phyloP scores from a whole-genome alignment of 1,139 yeast species.

The Kurtzmaniella natalensis region DNA sequence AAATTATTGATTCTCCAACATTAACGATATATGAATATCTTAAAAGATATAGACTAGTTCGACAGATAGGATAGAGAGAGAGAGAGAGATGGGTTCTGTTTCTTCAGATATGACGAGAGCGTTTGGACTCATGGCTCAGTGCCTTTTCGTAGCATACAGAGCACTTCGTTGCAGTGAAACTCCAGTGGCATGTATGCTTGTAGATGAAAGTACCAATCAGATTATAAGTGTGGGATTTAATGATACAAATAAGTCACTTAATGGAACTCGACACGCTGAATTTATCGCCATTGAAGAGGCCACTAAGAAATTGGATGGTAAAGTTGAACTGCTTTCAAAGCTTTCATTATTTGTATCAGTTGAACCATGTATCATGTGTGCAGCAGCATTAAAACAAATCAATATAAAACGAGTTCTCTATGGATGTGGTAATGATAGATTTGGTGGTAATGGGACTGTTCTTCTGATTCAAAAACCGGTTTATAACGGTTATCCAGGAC shows the following conservation, averaged over 20 bases:
- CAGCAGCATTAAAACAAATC: constrained; percentile 81
- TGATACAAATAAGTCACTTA: constrained; percentile 80
- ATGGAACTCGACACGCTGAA: constrained; percentile 91
- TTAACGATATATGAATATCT: too few relatives aligned
- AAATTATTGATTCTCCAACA: too few relatives aligned
- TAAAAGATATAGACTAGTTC: too few relatives aligned
- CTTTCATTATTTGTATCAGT: constrained; percentile 83
- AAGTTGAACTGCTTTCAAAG: constrained; percentile 1
- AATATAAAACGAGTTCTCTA: constrained; percentile 70
- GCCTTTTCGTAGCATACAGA: constrained; percentile 38
- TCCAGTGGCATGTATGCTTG: constrained; percentile 71
- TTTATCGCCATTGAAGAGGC: constrained; percentile 65
- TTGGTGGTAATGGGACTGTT: constrained; percentile 96
- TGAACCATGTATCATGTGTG: constrained; percentile 99
- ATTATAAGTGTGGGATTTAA: constrained; percentile 80
- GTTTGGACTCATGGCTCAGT: constrained; percentile 31
- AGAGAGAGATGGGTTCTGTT: background rate
- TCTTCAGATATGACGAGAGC: background rate
- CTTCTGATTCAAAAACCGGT: constrained; percentile 54
- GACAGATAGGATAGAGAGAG: too few relatives aligned
- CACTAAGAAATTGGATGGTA: background rate
- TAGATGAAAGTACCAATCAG: constrained; percentile 38
- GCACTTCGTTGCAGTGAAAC: constrained; percentile 54
- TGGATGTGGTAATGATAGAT: constrained; percentile 92
- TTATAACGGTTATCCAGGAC: constrained; percentile 70